Conservation (phyloP, 192 early-diverging fungal genomes). For the Backusella mclennaniae region DNA sequence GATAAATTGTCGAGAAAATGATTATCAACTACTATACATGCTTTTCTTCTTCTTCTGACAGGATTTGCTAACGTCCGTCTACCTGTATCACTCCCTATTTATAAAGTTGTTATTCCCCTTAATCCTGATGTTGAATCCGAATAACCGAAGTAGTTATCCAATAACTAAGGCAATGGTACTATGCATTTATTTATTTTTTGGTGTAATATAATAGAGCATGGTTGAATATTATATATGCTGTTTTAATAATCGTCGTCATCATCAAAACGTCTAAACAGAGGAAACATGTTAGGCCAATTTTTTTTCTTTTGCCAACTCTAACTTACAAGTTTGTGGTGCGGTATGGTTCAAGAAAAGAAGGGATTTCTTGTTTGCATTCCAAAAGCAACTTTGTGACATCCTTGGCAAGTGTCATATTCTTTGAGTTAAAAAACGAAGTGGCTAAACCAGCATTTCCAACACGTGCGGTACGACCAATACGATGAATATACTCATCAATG, state of each 20-base stretch:
- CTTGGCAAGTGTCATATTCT: conserved; percentile 36
- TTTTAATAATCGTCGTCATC: neutral
- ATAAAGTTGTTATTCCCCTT: neutral
- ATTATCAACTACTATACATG: neutral
- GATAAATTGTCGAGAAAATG: neutral
- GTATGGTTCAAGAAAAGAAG: conserved; percentile 47
- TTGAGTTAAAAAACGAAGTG: conserved; percentile 52
- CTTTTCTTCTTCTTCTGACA: neutral
- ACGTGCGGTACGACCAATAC: conserved; percentile 94
- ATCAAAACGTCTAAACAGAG: neutral
- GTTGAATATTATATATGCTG: neutral
- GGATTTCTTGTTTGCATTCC: conserved; percentile 60
- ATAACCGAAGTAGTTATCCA: neutral
- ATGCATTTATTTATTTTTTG: neutral
- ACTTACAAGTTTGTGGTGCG: conserved; percentile 33
- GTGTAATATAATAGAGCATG: neutral
- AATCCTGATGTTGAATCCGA: neutral
- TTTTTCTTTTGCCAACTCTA: neutral
- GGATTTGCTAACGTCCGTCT: neutral
- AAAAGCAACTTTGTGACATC: conserved; percentile 50
- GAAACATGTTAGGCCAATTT: neutral
- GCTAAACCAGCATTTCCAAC: conserved; percentile 82
- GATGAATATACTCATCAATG: conserved; percentile 91
- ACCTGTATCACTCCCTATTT: neutral
- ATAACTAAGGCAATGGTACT: neutral